These are phyloP conservation scores for Ophiostoma novo-ulmi DNA, from an alignment of 2,329 filamentous ascomycete genomes.

Conservation along the genomic window DNA sequence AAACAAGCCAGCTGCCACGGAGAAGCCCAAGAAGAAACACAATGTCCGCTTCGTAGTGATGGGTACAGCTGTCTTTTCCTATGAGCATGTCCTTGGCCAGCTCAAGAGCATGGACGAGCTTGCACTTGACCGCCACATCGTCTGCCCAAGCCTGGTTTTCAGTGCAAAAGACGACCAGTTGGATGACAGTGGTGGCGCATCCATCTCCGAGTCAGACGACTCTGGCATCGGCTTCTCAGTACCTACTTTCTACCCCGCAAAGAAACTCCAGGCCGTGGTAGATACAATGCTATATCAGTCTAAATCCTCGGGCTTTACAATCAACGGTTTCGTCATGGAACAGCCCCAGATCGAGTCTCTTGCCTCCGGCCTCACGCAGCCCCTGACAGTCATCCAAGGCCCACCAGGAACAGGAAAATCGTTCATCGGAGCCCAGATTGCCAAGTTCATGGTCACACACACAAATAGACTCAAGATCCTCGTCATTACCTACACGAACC, in stretches of 20 bases:
- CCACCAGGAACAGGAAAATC: conserved; percentile 65
- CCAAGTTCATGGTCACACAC: conserved; percentile 44
- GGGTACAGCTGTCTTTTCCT: conserved; percentile 62
- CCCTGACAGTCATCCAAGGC: conserved; percentile 18
- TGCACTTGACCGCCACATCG: conserved; percentile 50
- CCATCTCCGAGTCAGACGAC: background rate
- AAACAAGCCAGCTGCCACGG: background rate
- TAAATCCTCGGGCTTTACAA: background rate
- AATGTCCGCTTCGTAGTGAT: conserved; percentile 51
- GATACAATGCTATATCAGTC: background rate
- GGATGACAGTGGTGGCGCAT: background rate
- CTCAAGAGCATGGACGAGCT: conserved; percentile 53
- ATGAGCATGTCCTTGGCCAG: conserved; percentile 59
- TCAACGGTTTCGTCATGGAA: conserved; percentile 9
- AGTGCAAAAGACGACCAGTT: background rate
- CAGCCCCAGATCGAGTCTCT: conserved; percentile 54
- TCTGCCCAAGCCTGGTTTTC: background rate
- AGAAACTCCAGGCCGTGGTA: background rate
- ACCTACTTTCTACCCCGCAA: background rate
- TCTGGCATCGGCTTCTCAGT: background rate
- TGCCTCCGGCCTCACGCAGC: conserved; percentile 19
- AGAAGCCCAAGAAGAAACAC: conserved; percentile 12
- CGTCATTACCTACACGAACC: conserved; percentile 64
- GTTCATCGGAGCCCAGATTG: conserved; percentile 61
- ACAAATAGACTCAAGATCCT: conserved; percentile 52